Percentiles rank a stretch among this genome's conserved stretches.
phyloP scores from a whole-genome alignment of 768 basidiomycete genomes.

The Lactarius vividus region DNA sequence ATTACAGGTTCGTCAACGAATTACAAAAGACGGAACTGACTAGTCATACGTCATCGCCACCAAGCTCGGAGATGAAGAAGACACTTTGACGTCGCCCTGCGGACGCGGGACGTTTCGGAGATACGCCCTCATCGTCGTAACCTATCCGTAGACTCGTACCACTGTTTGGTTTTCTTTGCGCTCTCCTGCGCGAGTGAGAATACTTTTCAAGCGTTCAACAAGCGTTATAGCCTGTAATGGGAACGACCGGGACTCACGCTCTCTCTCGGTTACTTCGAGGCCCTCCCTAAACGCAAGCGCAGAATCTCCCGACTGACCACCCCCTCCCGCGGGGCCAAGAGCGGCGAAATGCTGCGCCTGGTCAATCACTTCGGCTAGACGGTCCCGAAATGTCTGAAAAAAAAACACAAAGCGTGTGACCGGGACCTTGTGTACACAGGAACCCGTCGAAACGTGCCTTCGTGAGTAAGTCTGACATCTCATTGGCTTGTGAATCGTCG shows the following conservation, averaged over 20 bases:
- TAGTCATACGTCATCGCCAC: neutral
- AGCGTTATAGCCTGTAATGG: constrained; percentile 9
- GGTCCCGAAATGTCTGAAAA: constrained; percentile 70
- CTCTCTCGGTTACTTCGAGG: constrained; percentile 88
- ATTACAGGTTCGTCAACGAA: constrained; percentile 64
- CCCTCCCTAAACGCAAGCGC: constrained; percentile 86
- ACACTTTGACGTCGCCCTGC: neutral
- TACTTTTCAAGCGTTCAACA: constrained; percentile 45
- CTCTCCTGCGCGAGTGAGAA: constrained; percentile 86
- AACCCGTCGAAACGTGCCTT: constrained; percentile 42
- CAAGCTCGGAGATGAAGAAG: constrained; percentile 22
- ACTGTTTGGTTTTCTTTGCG: constrained; percentile 68
- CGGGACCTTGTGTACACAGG: neutral
- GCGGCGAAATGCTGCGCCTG: constrained; percentile 88
- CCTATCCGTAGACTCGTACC: constrained; percentile 77
- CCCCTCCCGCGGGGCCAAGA: constrained; percentile 55
- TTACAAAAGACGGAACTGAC: constrained; percentile 32
- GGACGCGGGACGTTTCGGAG: neutral
- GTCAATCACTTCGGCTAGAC: constrained; percentile 76
- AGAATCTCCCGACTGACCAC: constrained; percentile 50
- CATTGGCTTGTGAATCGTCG: constrained; percentile 67
- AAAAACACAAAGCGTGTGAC: constrained; percentile 12
- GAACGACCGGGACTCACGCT: constrained; percentile 54
- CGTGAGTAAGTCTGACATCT: constrained; percentile 68
- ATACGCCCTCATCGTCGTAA: constrained; percentile 40